Base-by-base conservation (phyloP, 2,329 filamentous ascomycete species). In the Microthyrium microscopicum region DNA sequence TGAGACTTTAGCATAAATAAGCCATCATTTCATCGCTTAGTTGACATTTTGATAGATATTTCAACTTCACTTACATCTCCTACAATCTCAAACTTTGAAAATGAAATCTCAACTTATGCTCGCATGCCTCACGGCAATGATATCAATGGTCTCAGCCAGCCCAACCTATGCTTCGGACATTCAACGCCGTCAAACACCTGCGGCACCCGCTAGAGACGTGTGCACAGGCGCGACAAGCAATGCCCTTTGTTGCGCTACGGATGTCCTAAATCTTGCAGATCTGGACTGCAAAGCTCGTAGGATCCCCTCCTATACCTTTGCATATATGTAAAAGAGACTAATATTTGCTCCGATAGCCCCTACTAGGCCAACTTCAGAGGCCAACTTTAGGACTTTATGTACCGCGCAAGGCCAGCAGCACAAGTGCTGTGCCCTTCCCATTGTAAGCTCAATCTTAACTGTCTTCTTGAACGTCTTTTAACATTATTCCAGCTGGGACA, bases 231-330 rank as follows among this genome's bases (percentile, higher is more conserved):
- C 48, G 31, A 35, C 21, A 29, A 44, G 46, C 42, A 56, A 43
- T 21, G 45, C 64, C 3, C 61, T 66, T 41, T 77, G 72, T 60
- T 77, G 72, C 47, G 65, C 70, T 11, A 71, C 69, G 16, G 66
- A 75, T 41, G 60, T 76, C 21, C 62, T 75, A 25, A 62, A 66
- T 38, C 40, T 73, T 38, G 67, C 62, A 3, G 55, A 69, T 48
- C 55, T 73, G 18, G 56, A 76, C 56, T 77, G 72, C 49, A 52
- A 45, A 13, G 48, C 54, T 37, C 68, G 68, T 70, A 55, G 44
- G 66, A 56, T 15, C 34, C 35, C 31, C 16, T 4, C n/a, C n/a
- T 29, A 3, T 8, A 3, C 20, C 6, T 17, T n/a, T 11, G 18
- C 5, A 19, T 29, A 19, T n/a, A 33, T 16, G n/a, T n/a, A n/a